Evolutionary conservation across 768 basidiomycete species (phyloP).

Genomic region (Dacryopinax primogenitus): DNA sequence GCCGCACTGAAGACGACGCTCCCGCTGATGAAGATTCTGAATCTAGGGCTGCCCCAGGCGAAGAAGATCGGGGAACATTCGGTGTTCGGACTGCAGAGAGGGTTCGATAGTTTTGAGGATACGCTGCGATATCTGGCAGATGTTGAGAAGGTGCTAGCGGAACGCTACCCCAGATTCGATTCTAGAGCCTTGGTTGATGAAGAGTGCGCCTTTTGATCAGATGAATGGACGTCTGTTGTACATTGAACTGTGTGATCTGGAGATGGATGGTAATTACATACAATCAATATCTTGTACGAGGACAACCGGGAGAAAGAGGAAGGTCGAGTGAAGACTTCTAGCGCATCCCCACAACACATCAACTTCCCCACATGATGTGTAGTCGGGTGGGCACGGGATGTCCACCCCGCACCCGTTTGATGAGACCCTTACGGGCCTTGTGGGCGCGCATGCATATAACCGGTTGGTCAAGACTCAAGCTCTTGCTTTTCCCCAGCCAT

Average conservation of each 20-base stretch:
- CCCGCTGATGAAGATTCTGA: background rate
- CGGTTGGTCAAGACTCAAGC: background rate
- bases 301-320: background rate
- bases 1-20: background rate
- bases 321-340: background rate
- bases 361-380: background rate
- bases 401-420: background rate
- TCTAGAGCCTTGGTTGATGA: background rate
- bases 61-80: background rate
- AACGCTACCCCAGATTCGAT: background rate
- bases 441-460: background rate
- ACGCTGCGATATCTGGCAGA: background rate
- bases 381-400: background rate
- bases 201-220: background rate
- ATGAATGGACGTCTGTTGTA: too few species aligned
- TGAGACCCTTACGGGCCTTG: background rate
- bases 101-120: background rate
- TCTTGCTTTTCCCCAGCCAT: background rate
- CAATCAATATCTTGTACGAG: too few species aligned
- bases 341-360: background rate
- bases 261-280: too few species aligned
- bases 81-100: background rate
- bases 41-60: background rate
- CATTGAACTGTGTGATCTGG: too few species aligned
- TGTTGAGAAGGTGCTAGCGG: background rate